Evolutionary conservation across 495 filamentous ascomycete genomes (phyloP).

Genomic region (Lasiosphaeris hirsuta): DNA sequence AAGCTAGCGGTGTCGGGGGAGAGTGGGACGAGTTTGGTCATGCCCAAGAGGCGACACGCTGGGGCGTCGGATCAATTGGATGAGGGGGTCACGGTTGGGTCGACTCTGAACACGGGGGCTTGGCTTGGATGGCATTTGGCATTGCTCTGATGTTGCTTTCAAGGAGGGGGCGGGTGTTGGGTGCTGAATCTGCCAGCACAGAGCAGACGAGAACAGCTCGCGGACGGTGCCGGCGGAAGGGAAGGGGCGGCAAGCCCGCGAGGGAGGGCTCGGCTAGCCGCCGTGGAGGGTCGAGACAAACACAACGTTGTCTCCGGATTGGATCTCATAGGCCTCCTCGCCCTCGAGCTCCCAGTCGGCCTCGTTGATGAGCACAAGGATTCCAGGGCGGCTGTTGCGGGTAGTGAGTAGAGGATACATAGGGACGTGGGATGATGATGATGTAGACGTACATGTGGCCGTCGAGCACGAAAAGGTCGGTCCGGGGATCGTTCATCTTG

Average conservation of each 20-base stretch:
- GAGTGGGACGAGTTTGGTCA: no score
- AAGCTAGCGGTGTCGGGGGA: no score
- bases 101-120: no score
- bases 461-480: conserved; percentile 86
- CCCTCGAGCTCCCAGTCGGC: conserved; percentile 98
- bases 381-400: conserved; percentile 76
- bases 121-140: no score
- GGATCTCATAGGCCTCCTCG: conserved; percentile 82
- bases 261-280: conserved; percentile 49
- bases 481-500: conserved; percentile 79
- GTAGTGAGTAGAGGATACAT: background rate
- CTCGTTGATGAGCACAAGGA: conserved; percentile 95
- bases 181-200: no score
- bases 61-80: no score
- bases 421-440: background rate
- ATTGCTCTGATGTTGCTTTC: no score
- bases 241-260: background rate
- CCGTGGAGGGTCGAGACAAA: conserved; percentile 99
- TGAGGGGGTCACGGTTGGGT: no score
- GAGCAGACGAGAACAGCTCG: no score
- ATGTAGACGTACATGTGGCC: conserved; percentile 68
- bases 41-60: no score
- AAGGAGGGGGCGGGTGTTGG: no score
- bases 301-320: conserved; percentile 78
- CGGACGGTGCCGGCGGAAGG: no score